Evolutionary conservation across 1,284 basidiomycete species (phyloP).

Genomic region (Ceratobasidium theobromae): DNA sequence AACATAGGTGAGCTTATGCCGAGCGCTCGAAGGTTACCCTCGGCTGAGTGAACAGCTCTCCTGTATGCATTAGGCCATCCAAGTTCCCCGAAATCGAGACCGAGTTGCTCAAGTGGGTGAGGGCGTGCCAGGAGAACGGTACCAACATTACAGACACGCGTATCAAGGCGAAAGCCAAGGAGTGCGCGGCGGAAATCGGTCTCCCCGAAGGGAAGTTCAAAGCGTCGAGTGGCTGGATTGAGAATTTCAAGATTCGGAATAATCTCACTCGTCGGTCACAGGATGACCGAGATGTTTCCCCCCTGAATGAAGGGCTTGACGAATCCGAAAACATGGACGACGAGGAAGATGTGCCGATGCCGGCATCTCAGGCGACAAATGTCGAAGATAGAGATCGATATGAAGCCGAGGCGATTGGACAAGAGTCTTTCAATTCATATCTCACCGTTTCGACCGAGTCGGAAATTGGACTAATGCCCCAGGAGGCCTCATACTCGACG

Average conservation of each 20-base stretch:
- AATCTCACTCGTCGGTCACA: constrained; percentile 40
- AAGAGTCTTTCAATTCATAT: constrained; percentile 3
- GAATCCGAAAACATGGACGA: constrained; percentile 21
- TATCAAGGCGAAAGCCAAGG: constrained; percentile 70
- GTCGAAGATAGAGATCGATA: constrained; percentile 3
- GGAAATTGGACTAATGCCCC: neutral
- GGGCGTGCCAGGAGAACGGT: constrained; percentile 53
- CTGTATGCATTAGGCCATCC: constrained; percentile 54
- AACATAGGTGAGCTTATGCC: constrained; percentile 57
- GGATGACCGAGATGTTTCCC: constrained; percentile 1
- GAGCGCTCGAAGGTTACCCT: neutral
- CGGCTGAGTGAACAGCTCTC: constrained; percentile 9
- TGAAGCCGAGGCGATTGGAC: neutral
- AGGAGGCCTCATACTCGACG: constrained; percentile 11
- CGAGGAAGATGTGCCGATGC: neutral
- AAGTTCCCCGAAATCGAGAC: constrained; percentile 79
- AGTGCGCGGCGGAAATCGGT: constrained; percentile 60
- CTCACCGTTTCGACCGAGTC: neutral
- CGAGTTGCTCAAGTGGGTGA: constrained; percentile 62
- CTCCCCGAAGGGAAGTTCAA: constrained; percentile 78
- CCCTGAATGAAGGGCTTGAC: neutral
- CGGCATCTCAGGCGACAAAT: constrained; percentile 7
- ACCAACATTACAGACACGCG: constrained; percentile 65
- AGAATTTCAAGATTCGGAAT: constrained; percentile 85
- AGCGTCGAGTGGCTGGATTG: constrained; percentile 86